Evolutionary conservation across 305 asterid genomes (phyloP), one percentile per base, ranked within the genome.

Genomic region (Fraxinus sp.): DNA sequence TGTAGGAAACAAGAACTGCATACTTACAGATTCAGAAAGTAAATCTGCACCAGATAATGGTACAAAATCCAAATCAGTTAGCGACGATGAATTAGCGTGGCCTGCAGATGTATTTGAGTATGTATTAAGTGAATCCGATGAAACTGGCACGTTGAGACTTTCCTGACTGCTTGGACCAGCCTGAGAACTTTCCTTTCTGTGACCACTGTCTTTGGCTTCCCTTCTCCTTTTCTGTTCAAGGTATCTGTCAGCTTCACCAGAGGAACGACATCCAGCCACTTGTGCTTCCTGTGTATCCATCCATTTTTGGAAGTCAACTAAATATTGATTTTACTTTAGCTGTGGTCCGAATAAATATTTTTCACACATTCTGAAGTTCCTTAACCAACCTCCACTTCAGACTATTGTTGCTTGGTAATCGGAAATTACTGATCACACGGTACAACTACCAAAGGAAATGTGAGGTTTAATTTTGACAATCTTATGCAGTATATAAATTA

Each of bases 231-330:
- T 95, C 83, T 73, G 91, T 80, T 92, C 96, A 14, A 90, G 75
- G 83, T 90, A 93, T 81, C 92, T 89, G 83, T 91, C 93, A 18
- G 95, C 98, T 85, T 92, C 96, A 14, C 89, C 89, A 77, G 92
- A 84, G 57, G 92, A 87, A 49, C 89, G 93, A 75, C 95, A 95
- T 16, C 98, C 98, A 75, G 91, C 92, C 75, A 90, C 94, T 84
- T 89, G 87, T 11, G 97, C 97, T 88, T 93, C 96, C 98, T 95
- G 93, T 81, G 85, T 62, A 30, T 75, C 81, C 84, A 30, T 75
- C 81, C 84, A 78, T 72, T 36, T 78, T 41, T 18, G 77, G 41
- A 78, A 70, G 39, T 73, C n/a, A 57, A 43, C 36, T 32, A 83
- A 68, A 28, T 10, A 28, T 62, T 62, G 20, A 62, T 62, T 18